A percentile compares a stretch with the other conserved stretches of the same genome.
phyloP scores from a whole-genome alignment of 371 early-diverging fungal genomes.

The Nematocida ironsii region DNA sequence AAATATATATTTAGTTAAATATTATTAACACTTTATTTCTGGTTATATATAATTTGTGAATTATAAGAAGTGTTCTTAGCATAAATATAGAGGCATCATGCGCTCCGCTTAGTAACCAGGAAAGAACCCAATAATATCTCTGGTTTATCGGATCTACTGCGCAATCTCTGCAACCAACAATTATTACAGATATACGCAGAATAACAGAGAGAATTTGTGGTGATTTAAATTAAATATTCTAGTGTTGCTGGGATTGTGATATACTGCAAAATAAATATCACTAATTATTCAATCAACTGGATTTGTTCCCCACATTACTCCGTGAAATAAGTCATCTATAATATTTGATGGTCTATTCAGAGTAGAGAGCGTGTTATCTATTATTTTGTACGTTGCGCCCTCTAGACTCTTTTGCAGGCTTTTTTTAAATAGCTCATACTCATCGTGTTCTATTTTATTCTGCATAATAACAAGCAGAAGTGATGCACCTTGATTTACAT shows the following conservation, averaged over 20 bases:
- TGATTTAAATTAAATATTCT: background rate
- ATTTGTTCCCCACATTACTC: slow-evolving; percentile 15
- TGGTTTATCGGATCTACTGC: no score
- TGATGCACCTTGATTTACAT: slow-evolving; percentile 27
- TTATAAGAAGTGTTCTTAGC: no score
- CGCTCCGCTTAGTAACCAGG: no score
- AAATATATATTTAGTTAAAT: no score
- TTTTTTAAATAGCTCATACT: slow-evolving; percentile 32
- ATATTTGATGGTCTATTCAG: background rate
- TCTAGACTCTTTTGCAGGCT: slow-evolving; percentile 24
- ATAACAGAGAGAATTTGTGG: background rate
- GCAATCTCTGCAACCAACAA: no score
- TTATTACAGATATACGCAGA: background rate
- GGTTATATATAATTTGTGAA: no score
- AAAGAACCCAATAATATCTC: no score
- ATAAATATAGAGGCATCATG: no score
- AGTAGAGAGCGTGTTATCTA: background rate
- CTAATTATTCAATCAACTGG: background rate
- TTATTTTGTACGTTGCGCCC: slow-evolving; percentile 3
- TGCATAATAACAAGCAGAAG: slow-evolving; percentile 37
- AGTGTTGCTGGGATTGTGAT: no score
- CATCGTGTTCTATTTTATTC: background rate
- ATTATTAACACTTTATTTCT: no score
- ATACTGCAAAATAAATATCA: no score
- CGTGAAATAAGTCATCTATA: slow-evolving; percentile 35